Base-by-base conservation (phyloP, 306 rosid genomes). In the Sophora flavescens region DNA sequence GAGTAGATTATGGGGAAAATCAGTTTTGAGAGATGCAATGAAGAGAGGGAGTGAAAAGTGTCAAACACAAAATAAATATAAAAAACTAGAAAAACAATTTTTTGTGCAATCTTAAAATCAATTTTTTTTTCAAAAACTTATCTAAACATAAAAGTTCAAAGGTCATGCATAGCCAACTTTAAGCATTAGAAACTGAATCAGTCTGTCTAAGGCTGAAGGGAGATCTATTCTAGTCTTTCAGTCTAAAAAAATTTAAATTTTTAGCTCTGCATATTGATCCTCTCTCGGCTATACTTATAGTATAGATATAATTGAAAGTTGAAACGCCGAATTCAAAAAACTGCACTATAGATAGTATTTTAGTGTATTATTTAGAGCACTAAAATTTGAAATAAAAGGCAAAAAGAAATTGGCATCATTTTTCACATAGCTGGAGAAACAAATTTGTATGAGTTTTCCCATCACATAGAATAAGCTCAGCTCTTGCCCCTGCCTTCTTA, bases 371-470 rank as follows among this genome's bases (percentile, higher is more conserved):
- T 47, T 36, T 14, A 22, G 28, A 32, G n/a, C 6, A n/a, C 30
- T 56, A 58, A 81, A 42, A 28, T 12, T n/a, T 30, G 6, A 66
- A 64, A 67, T 63, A 28, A 39, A 44, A 18, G 22, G 60, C 18
- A 4, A 70, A 12, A 47, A 70, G 39, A 81, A 57, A 32, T 33
- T 16, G 36, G 47, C 64, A 77, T 5, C 16, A 66, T 11, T 22
- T 48, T 45, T 50, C 62, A 80, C 92, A 82, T 87, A 91, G 98
- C 79, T 96, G 97, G 63, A 96, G 86, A 84, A 96, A 96, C 89
- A 96, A 80, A 87, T 96, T 98, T 68, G 99, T 96, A 85, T 96
- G 99, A 33, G 88, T 91, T 87, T 96, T 92, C 33, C 98, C 99
- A 16, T 89, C 88, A 17, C 82, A 96, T 14, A 93, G 85, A 82